A percentile compares a stretch with the other conserved stretches of the same genome.
phyloP scores from a whole-genome alignment of 2,329 filamentous ascomycete species.

The Teratosphaeria viscida region DNA sequence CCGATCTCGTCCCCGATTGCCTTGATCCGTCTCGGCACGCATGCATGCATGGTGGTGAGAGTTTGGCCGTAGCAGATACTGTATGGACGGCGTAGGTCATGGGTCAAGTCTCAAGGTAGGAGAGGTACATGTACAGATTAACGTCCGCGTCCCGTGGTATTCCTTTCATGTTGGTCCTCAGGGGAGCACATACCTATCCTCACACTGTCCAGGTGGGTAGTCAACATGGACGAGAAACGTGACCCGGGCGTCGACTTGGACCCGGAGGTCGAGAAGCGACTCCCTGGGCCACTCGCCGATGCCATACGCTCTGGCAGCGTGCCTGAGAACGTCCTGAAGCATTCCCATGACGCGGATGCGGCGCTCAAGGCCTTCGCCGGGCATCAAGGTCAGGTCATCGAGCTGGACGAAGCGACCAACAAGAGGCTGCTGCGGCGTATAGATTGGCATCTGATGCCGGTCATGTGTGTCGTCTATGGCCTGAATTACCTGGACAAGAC shows the following conservation, averaged over 20 bases:
- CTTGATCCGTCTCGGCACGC: not conserved
- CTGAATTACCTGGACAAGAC: conserved; percentile 54
- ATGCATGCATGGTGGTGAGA: not conserved
- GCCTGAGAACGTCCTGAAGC: conserved; percentile 34
- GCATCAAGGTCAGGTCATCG: conserved; percentile 40
- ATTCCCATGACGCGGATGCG: conserved; percentile 49
- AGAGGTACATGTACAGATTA: not conserved
- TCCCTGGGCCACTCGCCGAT: conserved; percentile 15
- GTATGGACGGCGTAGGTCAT: not conserved
- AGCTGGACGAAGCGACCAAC: conserved; percentile 47
- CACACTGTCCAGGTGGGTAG: not conserved
- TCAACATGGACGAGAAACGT: conserved; percentile 7
- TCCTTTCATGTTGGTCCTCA: not conserved
- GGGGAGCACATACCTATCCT: not conserved
- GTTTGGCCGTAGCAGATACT: not conserved
- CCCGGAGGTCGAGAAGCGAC: conserved; percentile 16
- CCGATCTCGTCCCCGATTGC: not conserved
- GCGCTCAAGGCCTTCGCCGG: conserved; percentile 47
- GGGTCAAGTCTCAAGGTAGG: too few relatives aligned
- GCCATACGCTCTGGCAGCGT: conserved; percentile 20
- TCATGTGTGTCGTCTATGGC: conserved; percentile 49
- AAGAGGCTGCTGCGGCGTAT: conserved; percentile 50
- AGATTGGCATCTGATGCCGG: conserved; percentile 52
- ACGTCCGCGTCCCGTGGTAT: not conserved
- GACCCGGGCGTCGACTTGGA: conserved; percentile 7